Percentiles rank a stretch among this genome's conserved stretches.
These are phyloP conservation scores for Lasiodiplodia hormozganensis DNA, from an alignment of 2,329 filamentous ascomycete species.

Conservation along the genomic window DNA sequence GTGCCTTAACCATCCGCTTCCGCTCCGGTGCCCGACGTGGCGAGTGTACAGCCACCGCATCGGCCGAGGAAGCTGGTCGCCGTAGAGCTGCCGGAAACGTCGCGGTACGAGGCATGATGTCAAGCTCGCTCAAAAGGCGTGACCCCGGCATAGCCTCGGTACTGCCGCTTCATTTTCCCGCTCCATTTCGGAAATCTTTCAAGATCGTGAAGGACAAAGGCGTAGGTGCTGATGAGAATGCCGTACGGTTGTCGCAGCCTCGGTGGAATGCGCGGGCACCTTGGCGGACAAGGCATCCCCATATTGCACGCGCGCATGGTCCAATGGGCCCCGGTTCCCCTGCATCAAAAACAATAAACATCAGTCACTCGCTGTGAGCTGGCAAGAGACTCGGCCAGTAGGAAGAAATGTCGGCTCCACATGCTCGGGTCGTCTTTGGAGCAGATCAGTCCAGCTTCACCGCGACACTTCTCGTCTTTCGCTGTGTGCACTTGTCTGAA, in stretches of 20 bases:
- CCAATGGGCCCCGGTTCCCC: neutral
- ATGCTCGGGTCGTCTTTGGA: neutral
- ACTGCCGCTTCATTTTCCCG: neutral
- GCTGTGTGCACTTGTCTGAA: neutral
- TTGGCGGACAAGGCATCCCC: neutral
- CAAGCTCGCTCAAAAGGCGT: neutral
- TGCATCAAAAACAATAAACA: neutral
- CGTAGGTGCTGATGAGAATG: neutral
- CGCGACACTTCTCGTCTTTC: neutral
- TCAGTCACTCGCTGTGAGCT: neutral
- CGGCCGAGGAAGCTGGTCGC: constrained; percentile 5
- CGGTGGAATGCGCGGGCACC: neutral
- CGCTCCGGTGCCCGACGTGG: neutral
- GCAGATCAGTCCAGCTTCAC: neutral
- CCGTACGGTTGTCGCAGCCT: neutral
- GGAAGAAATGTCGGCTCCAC: neutral
- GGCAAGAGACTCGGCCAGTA: neutral
- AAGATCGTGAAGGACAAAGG: neutral
- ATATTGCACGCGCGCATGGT: neutral
- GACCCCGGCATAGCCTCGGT: neutral
- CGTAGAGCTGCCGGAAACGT: neutral
- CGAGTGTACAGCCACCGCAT: constrained; percentile 14
- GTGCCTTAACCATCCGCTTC: neutral
- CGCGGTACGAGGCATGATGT: constrained; percentile 15
- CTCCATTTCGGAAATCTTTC: neutral